These are phyloP conservation scores for Pseudopithomyces chartarum DNA, from an alignment of 2,329 filamentous ascomycete species.

Conservation along the genomic window DNA sequence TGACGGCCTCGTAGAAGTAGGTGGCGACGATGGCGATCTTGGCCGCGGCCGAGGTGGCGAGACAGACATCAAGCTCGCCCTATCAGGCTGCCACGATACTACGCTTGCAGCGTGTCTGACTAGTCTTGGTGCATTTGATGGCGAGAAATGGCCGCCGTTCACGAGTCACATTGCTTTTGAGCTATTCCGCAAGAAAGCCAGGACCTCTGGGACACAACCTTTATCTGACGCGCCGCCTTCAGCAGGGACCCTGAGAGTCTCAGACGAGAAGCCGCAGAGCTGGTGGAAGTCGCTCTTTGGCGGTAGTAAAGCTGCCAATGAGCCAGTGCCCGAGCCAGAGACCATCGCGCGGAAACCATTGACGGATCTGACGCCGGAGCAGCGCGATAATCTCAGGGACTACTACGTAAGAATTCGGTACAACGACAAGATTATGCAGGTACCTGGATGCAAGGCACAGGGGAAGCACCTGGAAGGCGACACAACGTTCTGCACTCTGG, in stretches of 20 bases:
- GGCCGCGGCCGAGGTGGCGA: constrained; percentile 54
- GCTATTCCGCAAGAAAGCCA: constrained; percentile 68
- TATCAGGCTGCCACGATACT: constrained; percentile 92
- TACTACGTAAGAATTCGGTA: constrained; percentile 92
- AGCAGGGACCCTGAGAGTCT: constrained; percentile 2
- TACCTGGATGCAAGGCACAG: constrained; percentile 77
- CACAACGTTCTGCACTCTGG: constrained; percentile 86
- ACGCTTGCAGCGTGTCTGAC: constrained; percentile 81
- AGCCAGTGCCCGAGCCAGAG: constrained; percentile 15
- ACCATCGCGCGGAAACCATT: constrained; percentile 67
- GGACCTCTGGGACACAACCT: constrained; percentile 1
- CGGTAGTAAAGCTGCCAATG: constrained; percentile 17
- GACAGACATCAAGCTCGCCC: constrained; percentile 69
- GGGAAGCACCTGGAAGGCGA: constrained; percentile 88
- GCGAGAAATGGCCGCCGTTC: constrained; percentile 83
- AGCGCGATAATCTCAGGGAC: constrained; percentile 67
- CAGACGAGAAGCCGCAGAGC: constrained; percentile 22
- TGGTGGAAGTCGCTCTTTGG: constrained; percentile 48
- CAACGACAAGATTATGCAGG: constrained; percentile 80
- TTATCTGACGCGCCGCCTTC: not conserved
- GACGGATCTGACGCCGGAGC: constrained; percentile 59
- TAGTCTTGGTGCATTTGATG: constrained; percentile 78
- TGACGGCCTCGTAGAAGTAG: constrained; percentile 48
- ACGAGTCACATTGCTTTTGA: constrained; percentile 92
- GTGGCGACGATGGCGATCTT: constrained; percentile 36